A percentile compares a stretch with the other conserved stretches of the same genome.
Evolutionary conservation across 148 eudicot genomes (phyloP).

Genomic region (Amaranthus cruentus): DNA sequence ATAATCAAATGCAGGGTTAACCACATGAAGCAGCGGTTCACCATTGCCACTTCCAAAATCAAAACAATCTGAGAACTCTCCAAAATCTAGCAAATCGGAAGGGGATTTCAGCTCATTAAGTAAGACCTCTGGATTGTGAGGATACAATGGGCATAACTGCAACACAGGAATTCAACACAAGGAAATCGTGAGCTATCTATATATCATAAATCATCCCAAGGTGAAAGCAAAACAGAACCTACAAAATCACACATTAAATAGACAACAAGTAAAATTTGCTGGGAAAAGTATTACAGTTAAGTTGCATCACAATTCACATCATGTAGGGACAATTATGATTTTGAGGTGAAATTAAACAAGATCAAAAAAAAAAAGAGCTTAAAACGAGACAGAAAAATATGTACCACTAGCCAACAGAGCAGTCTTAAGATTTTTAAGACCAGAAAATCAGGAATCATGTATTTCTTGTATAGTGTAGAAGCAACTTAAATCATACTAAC

Average conservation of each 20-base stretch:
- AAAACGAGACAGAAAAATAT: neutral
- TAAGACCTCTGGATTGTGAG: constrained; percentile 95
- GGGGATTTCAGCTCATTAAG: constrained; percentile 95
- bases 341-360: neutral
- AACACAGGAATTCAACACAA: constrained; percentile 20
- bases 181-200: neutral
- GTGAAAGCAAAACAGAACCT: neutral
- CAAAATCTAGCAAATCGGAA: constrained; percentile 90
- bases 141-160: constrained; percentile 95
- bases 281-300: neutral
- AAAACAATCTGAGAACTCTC: constrained; percentile 95
- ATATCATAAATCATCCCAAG: neutral
- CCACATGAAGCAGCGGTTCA: constrained; percentile 84
- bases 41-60: constrained; percentile 82
- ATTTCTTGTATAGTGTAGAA: neutral
- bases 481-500: neutral
- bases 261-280: neutral
- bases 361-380: neutral
- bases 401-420: neutral
- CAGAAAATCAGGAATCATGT: neutral
- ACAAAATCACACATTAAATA: neutral
- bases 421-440: neutral
- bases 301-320: neutral
- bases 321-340: neutral
- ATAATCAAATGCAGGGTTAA: constrained; percentile 96